Conservation (phyloP, 345 rosid species). For the Rhodamnia rubescens region DNA sequence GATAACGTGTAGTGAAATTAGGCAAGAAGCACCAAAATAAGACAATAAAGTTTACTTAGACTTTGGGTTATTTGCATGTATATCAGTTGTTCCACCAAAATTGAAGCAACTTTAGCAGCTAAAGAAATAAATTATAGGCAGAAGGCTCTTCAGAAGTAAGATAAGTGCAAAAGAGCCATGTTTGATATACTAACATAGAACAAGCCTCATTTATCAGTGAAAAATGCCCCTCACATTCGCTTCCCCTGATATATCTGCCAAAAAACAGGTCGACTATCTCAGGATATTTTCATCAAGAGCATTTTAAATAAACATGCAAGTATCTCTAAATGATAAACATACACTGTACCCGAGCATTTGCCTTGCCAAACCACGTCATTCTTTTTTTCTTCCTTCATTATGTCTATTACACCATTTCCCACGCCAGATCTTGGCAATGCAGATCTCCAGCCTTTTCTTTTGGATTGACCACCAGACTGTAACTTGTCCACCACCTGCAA, state of each 20-base stretch:
- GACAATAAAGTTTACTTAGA: not conserved
- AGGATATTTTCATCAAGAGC: not conserved
- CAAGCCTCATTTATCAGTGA: slow-evolving; percentile 88
- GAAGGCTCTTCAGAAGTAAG: not conserved
- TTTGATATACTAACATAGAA: slow-evolving; percentile 65
- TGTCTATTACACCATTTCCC: slow-evolving; percentile 48
- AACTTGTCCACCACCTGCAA: slow-evolving; percentile 80
- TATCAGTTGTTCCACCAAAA: not conserved
- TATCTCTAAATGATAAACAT: slow-evolving; percentile 29
- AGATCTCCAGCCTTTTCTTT: slow-evolving; percentile 46
- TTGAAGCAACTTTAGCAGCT: not conserved
- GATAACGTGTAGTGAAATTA: not conserved
- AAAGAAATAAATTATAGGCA: not conserved
- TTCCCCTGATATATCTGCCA: slow-evolving; percentile 84
- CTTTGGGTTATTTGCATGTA: not conserved
- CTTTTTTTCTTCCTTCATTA: slow-evolving; percentile 61
- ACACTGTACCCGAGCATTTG: slow-evolving; percentile 99
- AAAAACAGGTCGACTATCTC: not conserved
- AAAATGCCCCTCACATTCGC: slow-evolving; percentile 90
- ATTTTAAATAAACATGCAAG: not conserved
- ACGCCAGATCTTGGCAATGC: slow-evolving; percentile 60
- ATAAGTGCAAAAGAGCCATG: not conserved
- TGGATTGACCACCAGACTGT: slow-evolving; percentile 72
- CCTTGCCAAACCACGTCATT: slow-evolving; percentile 87
- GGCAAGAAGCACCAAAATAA: not conserved